These are phyloP conservation scores for Rubus idaeus DNA, from an alignment of 306 rosid genomes.

Conservation along the genomic window DNA sequence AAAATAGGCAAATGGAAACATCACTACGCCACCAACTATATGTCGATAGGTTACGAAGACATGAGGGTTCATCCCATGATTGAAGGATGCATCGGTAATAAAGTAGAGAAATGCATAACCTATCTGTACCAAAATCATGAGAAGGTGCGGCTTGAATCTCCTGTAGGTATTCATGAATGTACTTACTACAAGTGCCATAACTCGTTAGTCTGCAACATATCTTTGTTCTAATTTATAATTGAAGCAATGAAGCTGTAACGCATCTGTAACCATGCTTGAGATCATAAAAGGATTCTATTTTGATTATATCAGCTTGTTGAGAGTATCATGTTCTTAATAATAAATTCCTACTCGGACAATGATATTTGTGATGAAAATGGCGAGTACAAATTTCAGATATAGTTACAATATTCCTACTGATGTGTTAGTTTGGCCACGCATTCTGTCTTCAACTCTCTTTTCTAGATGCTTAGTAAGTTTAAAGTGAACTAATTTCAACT, in stretches of 20 bases:
- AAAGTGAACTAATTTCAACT: background rate
- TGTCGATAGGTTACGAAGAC: constrained; percentile 48
- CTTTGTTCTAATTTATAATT: constrained; percentile 5
- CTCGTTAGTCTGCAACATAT: background rate
- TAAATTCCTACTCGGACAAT: background rate
- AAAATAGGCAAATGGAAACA: constrained; percentile 50
- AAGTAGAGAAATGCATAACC: constrained; percentile 35
- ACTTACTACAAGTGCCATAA: constrained; percentile 25
- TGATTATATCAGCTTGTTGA: background rate
- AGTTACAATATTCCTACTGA: background rate
- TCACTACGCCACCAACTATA: constrained; percentile 31
- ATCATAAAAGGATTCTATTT: background rate
- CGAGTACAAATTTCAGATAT: background rate
- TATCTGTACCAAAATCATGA: constrained; percentile 34
- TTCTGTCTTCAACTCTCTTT: background rate
- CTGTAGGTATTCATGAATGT: constrained; percentile 19
- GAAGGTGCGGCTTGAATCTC: constrained; percentile 42
- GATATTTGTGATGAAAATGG: background rate
- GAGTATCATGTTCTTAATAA: constrained; percentile 20
- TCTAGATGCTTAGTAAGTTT: background rate
- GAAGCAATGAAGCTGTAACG: constrained; percentile 3
- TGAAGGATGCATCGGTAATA: constrained; percentile 35
- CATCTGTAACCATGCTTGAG: background rate
- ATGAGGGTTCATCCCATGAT: constrained; percentile 47
- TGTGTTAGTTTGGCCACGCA: background rate